Conservation (phyloP, 2,329 filamentous ascomycete species). For the Pezicula rhizophila region DNA sequence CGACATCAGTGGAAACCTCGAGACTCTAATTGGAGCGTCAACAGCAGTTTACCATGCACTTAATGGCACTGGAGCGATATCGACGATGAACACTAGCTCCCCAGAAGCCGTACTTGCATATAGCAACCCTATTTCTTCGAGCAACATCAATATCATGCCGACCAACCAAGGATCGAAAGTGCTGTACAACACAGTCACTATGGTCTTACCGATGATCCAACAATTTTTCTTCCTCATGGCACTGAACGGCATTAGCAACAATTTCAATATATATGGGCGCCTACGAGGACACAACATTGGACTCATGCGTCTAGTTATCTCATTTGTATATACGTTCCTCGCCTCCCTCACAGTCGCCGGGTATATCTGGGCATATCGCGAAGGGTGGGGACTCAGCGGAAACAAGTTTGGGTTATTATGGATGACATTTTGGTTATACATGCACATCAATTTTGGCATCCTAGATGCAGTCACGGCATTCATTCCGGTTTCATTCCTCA, state of each 20-base stretch:
- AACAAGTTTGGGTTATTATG: slow-evolving; percentile 57
- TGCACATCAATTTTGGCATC: slow-evolving; percentile 36
- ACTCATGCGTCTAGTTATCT: slow-evolving; percentile 21
- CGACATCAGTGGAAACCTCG: slow-evolving; percentile 24
- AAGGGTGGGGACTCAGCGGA: slow-evolving; percentile 33
- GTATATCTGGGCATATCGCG: slow-evolving; percentile 39
- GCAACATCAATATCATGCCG: slow-evolving; percentile 24
- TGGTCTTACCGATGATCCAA: slow-evolving; percentile 31
- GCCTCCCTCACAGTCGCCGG: slow-evolving; percentile 33
- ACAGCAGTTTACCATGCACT: slow-evolving; percentile 16
- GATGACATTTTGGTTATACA: slow-evolving; percentile 56
- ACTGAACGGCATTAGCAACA: slow-evolving; percentile 24
- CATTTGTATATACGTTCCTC: slow-evolving; percentile 28
- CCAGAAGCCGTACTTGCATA: slow-evolving; percentile 24
- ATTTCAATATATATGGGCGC: slow-evolving; percentile 17
- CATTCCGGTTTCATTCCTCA: slow-evolving; percentile 31
- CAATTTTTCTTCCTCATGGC: slow-evolving; percentile 25
- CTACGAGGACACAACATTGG: slow-evolving; percentile 22
- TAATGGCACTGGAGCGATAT: slow-evolving; percentile 13
- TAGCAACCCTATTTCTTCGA: slow-evolving; percentile 29
- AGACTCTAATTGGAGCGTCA: slow-evolving; percentile 16
- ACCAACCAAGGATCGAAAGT: slow-evolving; percentile 29
- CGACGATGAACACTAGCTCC: slow-evolving; percentile 19
- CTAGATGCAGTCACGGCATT: slow-evolving; percentile 32
- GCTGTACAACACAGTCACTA: slow-evolving; percentile 34